Base-by-base conservation (phyloP, 495 filamentous ascomycete species). In the Aspergillus panamensis region DNA sequence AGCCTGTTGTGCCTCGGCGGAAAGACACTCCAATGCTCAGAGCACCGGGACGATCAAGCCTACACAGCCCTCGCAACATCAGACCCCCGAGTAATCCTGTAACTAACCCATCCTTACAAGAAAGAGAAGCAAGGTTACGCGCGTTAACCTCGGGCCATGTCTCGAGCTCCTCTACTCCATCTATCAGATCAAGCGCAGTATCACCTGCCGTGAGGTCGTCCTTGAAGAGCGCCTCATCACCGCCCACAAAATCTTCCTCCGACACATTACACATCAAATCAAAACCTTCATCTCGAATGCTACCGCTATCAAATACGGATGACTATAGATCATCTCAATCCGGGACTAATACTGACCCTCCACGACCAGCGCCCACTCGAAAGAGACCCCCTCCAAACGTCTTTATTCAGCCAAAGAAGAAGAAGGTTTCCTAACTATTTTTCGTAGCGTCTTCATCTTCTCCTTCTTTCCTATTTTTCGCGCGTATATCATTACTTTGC, bases 341-440 rank as follows among this genome's bases (percentile, higher is more conserved):
- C 3, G 52, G 29, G 29, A 7, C 39, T 1, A 53, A 31, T 40
- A 31, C 55, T 8, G 42, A 53, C 21, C 1, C 58, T 25, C 33
- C 49, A 8, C 69, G 69, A 16, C 67, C 61, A 13, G 54, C 61
- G 33, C 44, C 66, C 4, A 57, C 70, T 33, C 69, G 69, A 19
- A 75, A 73, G 51, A 64, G 74, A 48, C 62, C 70, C 6, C 54
- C 69, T 13, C 69, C 68, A 2, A 74, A 63, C 55, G 60, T 76
- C 2, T 76, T 78, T 60, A 73, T 77, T 40, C 74, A 71, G 19
- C 70, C 72, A 8, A 77, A 75, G 57, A 71, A 69, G 16, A 72
- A 64, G 49, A 72, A 65, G 8, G 39, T 69, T 29, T 57, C 43
- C 21, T 64, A 42, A 58, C 17, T 32, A 42, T 55, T 16, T 31